Evolutionary conservation across 2,329 filamentous ascomycete species (phyloP).

Genomic region (Fusarium protoensiforme): DNA sequence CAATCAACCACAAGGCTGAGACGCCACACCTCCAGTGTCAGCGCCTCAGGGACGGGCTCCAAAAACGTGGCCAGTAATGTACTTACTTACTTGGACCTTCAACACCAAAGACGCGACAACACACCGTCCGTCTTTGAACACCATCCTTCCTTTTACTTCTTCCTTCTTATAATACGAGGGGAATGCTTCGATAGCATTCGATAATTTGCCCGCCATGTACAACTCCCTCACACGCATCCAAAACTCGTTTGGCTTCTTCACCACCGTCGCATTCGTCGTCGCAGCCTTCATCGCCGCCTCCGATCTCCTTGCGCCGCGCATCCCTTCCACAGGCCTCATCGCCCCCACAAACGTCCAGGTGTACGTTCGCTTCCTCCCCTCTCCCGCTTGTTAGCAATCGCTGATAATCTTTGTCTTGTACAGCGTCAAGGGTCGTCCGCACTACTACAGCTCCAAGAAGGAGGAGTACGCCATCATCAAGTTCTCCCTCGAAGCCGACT

Average conservation of each 20-base stretch:
- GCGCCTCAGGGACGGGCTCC: conserved; percentile 16
- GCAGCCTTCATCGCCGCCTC: conserved; percentile 84
- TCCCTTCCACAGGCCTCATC: conserved; percentile 70
- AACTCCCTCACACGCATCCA: conserved; percentile 86
- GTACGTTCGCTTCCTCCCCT: conserved; percentile 60
- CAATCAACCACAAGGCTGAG: conserved; percentile 42
- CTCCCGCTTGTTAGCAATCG: not conserved
- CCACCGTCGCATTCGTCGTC: conserved; percentile 87
- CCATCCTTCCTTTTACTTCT: not conserved
- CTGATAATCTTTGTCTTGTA: conserved; percentile 3
- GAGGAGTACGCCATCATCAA: conserved; percentile 96
- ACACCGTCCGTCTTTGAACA: conserved; percentile 13
- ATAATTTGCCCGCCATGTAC: conserved; percentile 74
- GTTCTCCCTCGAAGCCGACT: conserved; percentile 92
- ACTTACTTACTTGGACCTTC: conserved; percentile 3
- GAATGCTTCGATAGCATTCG: conserved; percentile 26
- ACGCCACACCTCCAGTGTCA: conserved; percentile 33
- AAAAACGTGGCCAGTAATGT: conserved; percentile 39
- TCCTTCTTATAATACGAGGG: not conserved
- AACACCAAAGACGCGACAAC: conserved; percentile 34
- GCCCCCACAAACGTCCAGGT: conserved; percentile 84
- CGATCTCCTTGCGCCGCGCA: conserved; percentile 76
- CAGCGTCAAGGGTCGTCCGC: conserved; percentile 89
- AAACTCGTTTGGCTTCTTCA: conserved; percentile 98
- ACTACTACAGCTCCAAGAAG: conserved; percentile 92